These are phyloP conservation scores for Pleurotus pulmonarius DNA, from an alignment of 768 basidiomycete species.

Conservation along the genomic window DNA sequence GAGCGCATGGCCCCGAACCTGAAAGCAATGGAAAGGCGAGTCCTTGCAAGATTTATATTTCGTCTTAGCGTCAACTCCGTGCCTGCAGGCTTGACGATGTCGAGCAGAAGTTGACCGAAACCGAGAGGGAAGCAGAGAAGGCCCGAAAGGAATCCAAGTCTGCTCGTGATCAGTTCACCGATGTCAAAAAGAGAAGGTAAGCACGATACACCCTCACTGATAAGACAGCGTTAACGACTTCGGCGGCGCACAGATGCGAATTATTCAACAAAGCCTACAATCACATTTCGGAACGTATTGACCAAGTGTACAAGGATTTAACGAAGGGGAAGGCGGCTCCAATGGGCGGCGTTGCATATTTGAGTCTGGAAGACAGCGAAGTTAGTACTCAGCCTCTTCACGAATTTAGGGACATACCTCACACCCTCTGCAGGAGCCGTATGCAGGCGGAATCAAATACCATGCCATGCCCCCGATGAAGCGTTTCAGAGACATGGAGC, in stretches of 20 bases:
- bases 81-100: slow-evolving; percentile 75
- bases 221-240: background rate
- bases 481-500: slow-evolving; percentile 98
- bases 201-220: background rate
- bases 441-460: slow-evolving; percentile 89
- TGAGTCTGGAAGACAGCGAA: slow-evolving; percentile 94
- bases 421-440: slow-evolving; percentile 61
- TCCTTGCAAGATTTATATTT: background rate
- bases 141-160: slow-evolving; percentile 85
- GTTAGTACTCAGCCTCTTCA: slow-evolving; percentile 34
- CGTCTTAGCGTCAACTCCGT: background rate
- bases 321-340: slow-evolving; percentile 94
- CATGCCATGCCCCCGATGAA: slow-evolving; percentile 99
- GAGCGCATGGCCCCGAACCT: slow-evolving; percentile 94
- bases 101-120: slow-evolving; percentile 79
- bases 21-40: slow-evolving; percentile 90
- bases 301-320: slow-evolving; percentile 95
- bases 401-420: background rate
- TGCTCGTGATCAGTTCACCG: slow-evolving; percentile 91
- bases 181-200: slow-evolving; percentile 78
- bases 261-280: slow-evolving; percentile 95
- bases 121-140: slow-evolving; percentile 90
- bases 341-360: slow-evolving; percentile 95
- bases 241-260: slow-evolving; percentile 44
- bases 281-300: slow-evolving; percentile 93